phyloP scores from a whole-genome alignment of 2,329 filamentous ascomycete genomes.

The Trichoderma koningiopsis region DNA sequence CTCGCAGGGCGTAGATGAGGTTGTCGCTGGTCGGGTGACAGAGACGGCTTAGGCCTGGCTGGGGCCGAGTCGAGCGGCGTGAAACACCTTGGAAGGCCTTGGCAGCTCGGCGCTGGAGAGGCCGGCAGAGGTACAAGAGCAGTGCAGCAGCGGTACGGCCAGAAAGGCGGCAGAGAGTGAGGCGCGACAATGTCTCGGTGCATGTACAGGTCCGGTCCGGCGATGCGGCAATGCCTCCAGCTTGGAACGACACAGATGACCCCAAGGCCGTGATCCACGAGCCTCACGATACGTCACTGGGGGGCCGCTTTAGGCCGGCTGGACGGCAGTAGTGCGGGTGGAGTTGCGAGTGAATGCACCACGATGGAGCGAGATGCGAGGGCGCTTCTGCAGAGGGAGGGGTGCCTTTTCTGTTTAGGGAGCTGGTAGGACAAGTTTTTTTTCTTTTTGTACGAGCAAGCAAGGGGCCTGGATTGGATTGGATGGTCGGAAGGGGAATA shows the following conservation, averaged over 20 bases:
- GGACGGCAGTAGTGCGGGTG: conserved; percentile 4
- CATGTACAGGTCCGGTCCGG: conserved; percentile 8
- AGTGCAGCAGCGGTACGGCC: not conserved
- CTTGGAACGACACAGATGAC: conserved; percentile 27
- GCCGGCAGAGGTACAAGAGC: conserved; percentile 11
- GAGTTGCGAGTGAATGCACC: conserved; percentile 23
- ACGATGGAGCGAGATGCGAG: conserved; percentile 15
- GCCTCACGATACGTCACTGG: conserved; percentile 27
- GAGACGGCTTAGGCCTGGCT: conserved; percentile 10
- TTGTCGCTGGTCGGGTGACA: conserved; percentile 21
- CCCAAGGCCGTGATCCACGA: conserved; percentile 21
- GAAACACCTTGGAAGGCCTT: conserved; percentile 15
- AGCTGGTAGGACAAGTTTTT: not conserved
- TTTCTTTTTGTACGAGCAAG: not conserved
- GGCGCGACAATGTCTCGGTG: conserved; percentile 10
- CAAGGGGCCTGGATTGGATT: not conserved
- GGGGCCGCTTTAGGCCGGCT: conserved; percentile 14
- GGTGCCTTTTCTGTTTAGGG: not conserved
- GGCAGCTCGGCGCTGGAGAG: conserved; percentile 10
- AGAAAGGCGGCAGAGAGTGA: not conserved
- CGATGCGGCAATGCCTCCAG: conserved; percentile 20
- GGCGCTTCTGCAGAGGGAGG: not conserved
- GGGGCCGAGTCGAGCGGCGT: conserved; percentile 16
- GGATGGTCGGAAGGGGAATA: not conserved
- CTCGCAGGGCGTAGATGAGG: conserved; percentile 10